Percentiles rank a stretch among this genome's conserved stretches.
phyloP scores from a whole-genome alignment of 2,329 filamentous ascomycete species.

The Aspergillus brunneoviolaceus region DNA sequence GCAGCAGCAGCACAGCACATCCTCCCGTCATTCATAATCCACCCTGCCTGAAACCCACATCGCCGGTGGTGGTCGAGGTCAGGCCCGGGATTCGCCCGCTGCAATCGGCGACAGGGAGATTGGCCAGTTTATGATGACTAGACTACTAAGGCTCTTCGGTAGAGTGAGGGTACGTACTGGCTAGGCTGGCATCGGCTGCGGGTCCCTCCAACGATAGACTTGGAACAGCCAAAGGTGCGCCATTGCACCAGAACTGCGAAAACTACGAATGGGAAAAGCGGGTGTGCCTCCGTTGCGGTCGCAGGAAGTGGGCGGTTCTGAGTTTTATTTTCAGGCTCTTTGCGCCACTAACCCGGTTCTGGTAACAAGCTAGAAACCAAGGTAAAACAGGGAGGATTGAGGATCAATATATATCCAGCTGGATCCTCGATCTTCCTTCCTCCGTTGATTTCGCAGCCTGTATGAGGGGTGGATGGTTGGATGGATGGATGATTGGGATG shows the following conservation, averaged over 20 bases:
- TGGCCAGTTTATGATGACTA: conserved; percentile 2
- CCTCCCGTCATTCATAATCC: conserved; percentile 18
- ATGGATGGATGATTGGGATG: too few relatives aligned
- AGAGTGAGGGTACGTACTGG: neutral
- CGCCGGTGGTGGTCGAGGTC: conserved; percentile 17
- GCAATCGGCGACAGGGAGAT: conserved; percentile 13
- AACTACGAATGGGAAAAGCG: neutral
- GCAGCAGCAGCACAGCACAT: conserved; percentile 9
- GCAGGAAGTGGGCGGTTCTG: conserved; percentile 1
- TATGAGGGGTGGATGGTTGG: too few relatives aligned
- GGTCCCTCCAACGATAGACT: neutral
- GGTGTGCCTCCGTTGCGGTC: conserved; percentile 2
- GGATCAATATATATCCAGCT: conserved; percentile 1
- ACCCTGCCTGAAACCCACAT: conserved; percentile 17
- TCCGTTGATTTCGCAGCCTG: neutral
- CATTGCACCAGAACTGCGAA: neutral
- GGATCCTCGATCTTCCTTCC: neutral
- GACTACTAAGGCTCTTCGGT: neutral
- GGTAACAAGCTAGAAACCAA: conserved; percentile 9
- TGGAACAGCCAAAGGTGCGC: conserved; percentile 5
- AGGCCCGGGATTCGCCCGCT: conserved; percentile 16
- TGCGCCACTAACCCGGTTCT: neutral
- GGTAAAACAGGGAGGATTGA: conserved; percentile 3
- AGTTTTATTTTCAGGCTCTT: conserved; percentile 4
- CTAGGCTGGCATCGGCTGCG: neutral